Conservation (phyloP, 371 early-diverging fungal species). For the Rhizopus sp. region DNA sequence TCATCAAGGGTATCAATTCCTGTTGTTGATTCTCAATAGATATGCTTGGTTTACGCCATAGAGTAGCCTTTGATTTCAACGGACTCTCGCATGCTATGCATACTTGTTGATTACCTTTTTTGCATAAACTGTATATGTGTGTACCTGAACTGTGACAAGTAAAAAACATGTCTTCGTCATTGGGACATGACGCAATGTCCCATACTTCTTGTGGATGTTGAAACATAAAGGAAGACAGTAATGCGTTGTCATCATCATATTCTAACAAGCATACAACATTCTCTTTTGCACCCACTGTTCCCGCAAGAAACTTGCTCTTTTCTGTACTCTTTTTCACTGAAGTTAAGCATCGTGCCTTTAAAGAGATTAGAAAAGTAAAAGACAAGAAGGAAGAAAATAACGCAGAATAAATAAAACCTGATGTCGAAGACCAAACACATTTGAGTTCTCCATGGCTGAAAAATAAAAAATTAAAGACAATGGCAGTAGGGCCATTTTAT, state of each 20-base stretch:
- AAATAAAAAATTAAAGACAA: neutral
- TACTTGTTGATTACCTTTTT: neutral
- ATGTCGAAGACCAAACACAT: slow-evolving; percentile 70
- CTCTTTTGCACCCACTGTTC: slow-evolving; percentile 66
- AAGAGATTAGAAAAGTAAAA: slow-evolving; percentile 2
- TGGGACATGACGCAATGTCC: slow-evolving; percentile 68
- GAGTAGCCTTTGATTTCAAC: slow-evolving; percentile 28
- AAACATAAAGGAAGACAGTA: slow-evolving; percentile 64
- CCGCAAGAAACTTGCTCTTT: slow-evolving; percentile 73
- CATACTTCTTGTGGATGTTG: slow-evolving; percentile 74
- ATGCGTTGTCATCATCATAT: slow-evolving; percentile 71
- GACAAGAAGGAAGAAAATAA: neutral
- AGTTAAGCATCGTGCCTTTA: slow-evolving; percentile 70
- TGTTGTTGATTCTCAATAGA: neutral
- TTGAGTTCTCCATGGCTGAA: slow-evolving; percentile 42
- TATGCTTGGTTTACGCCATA: slow-evolving; percentile 34
- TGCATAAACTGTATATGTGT: neutral
- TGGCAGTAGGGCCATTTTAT: neutral
- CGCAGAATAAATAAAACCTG: slow-evolving; percentile 47
- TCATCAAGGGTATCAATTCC: slow-evolving; percentile 5
- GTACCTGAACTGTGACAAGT: slow-evolving; percentile 64
- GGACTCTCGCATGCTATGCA: slow-evolving; percentile 31
- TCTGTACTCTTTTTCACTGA: slow-evolving; percentile 65
- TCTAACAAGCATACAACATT: slow-evolving; percentile 68
- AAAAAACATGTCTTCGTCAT: slow-evolving; percentile 61